These are phyloP conservation scores for Cladosporium austrohemisphaericum DNA, from an alignment of 2,329 filamentous ascomycete genomes.

Conservation along the genomic window DNA sequence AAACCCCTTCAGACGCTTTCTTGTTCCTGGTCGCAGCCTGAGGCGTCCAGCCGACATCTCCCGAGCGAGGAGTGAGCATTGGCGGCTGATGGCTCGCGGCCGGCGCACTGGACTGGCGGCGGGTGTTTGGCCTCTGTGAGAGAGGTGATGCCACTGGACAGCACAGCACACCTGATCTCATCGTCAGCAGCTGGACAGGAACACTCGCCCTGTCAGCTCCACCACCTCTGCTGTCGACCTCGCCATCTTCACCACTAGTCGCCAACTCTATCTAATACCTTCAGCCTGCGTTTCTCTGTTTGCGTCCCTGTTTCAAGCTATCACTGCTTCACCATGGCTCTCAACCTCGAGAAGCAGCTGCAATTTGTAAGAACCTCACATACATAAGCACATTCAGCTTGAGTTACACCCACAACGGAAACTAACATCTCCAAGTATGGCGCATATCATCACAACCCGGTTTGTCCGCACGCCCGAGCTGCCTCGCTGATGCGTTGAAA, in stretches of 20 bases:
- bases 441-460: slow-evolving; percentile 73
- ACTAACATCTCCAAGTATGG: slow-evolving; percentile 61
- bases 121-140: too few relatives aligned
- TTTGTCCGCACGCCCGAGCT: slow-evolving; percentile 32
- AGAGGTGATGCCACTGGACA: too few relatives aligned
- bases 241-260: not conserved
- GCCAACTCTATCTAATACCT: not conserved
- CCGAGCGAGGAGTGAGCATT: too few relatives aligned
- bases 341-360: slow-evolving; percentile 78
- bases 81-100: too few relatives aligned
- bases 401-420: too few relatives aligned
- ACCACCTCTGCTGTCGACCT: not conserved
- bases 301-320: not conserved
- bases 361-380: slow-evolving; percentile 63
- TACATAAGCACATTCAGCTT: slow-evolving; percentile 15
- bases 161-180: slow-evolving; percentile 2
- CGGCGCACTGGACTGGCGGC: too few relatives aligned
- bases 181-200: not conserved
- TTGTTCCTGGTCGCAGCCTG: too few relatives aligned
- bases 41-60: too few relatives aligned
- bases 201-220: not conserved
- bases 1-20: too few relatives aligned
- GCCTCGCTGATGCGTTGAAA: slow-evolving; percentile 11
- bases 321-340: slow-evolving; percentile 40
- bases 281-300: too few relatives aligned